Evolutionary conservation across 441 rosid species (phyloP).

Genomic region (Syzygium malaccense): DNA sequence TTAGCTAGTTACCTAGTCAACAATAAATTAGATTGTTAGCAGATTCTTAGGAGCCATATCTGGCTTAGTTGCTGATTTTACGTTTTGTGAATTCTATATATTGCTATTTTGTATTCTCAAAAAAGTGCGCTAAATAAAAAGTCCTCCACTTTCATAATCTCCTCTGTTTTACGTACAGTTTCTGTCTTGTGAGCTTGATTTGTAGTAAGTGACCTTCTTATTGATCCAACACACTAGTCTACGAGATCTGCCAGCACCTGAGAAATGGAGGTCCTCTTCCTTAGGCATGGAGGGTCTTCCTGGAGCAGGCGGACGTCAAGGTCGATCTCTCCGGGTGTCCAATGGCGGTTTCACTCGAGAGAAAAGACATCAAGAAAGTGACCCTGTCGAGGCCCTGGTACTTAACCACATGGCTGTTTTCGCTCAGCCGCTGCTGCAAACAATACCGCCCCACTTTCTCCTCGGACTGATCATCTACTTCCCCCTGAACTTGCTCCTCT

Average conservation of each 20-base stretch:
- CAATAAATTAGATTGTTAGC: too few species aligned
- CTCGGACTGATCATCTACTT: constrained; percentile 29
- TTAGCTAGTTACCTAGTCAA: too few species aligned
- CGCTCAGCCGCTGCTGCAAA: constrained; percentile 53
- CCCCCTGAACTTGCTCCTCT: constrained; percentile 27
- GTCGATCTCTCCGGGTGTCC: constrained; percentile 66
- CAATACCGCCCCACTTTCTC: constrained; percentile 43
- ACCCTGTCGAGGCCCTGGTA: constrained; percentile 47
- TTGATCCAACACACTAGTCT: too few species aligned
- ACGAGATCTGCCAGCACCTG: constrained; percentile 59
- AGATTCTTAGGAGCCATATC: too few species aligned
- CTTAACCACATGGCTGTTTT: constrained; percentile 38
- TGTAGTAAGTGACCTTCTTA: too few species aligned
- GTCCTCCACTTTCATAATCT: too few species aligned
- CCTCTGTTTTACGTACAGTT: too few species aligned
- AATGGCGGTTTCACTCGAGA: constrained; percentile 37
- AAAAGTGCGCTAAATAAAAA: too few species aligned
- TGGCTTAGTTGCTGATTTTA: too few species aligned
- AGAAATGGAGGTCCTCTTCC: constrained; percentile 57
- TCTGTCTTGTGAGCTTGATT: too few species aligned
- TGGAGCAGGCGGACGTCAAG: constrained; percentile 60
- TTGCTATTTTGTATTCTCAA: too few species aligned
- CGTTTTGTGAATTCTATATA: too few species aligned
- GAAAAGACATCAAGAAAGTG: constrained; percentile 18
- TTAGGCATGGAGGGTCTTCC: constrained; percentile 51